phyloP scores from a whole-genome alignment of 768 basidiomycete species.

The Mycena belliarum region DNA sequence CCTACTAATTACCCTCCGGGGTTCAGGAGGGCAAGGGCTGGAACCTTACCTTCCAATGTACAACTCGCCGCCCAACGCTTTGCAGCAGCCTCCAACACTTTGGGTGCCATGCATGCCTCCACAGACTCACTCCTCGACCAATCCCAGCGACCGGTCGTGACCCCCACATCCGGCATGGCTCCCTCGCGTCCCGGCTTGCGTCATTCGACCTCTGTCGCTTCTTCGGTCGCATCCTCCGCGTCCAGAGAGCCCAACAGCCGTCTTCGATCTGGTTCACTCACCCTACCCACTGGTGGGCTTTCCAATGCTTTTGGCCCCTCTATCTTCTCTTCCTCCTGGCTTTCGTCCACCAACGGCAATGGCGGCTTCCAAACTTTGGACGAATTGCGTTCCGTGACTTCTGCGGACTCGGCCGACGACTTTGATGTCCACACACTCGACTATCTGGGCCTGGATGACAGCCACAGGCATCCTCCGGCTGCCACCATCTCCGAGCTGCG shows the following conservation, averaged over 20 bases:
- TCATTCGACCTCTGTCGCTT: constrained; percentile 72
- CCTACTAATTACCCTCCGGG: constrained; percentile 81
- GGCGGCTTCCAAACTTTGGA: constrained; percentile 69
- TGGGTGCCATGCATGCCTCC: constrained; percentile 46
- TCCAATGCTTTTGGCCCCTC: constrained; percentile 85
- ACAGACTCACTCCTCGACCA: constrained; percentile 48
- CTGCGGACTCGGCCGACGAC: constrained; percentile 80
- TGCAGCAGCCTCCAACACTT: constrained; percentile 63
- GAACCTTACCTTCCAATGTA: constrained; percentile 95
- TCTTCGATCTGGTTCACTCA: constrained; percentile 90
- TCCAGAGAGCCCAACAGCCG: constrained; percentile 75
- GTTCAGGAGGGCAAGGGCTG: constrained; percentile 94
- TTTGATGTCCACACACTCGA: constrained; percentile 94
- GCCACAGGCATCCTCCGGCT: constrained; percentile 71
- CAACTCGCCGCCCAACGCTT: constrained; percentile 84
- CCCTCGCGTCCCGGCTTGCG: constrained; percentile 67
- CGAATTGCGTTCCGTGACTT: constrained; percentile 79
- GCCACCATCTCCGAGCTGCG: constrained; percentile 89
- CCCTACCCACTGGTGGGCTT: constrained; percentile 74
- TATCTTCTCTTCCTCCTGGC: constrained; percentile 90
- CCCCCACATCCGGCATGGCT: constrained; percentile 42
- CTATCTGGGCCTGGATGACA: constrained; percentile 92
- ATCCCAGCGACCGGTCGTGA: constrained; percentile 52
- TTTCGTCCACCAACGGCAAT: constrained; percentile 60
- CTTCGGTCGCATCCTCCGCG: constrained; percentile 52